Conservation (phyloP, 192 early-diverging fungal genomes). For the Pilobolus umbonatus region DNA sequence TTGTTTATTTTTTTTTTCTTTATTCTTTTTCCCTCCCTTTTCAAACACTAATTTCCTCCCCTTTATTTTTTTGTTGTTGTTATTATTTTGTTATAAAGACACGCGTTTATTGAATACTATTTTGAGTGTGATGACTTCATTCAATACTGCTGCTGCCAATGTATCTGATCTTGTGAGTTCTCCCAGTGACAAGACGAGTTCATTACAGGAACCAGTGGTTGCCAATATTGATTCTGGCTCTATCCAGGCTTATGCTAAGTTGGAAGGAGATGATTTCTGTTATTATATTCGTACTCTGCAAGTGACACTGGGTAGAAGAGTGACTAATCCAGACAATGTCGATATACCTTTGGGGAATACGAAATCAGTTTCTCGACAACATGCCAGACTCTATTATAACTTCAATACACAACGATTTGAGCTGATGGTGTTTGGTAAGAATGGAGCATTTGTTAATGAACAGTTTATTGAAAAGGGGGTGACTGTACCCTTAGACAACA, state of each 20-base stretch:
- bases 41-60: too few species aligned
- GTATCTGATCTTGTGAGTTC: background rate
- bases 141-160: background rate
- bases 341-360: constrained; percentile 82
- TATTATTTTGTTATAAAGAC: too few species aligned
- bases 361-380: constrained; percentile 83
- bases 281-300: constrained; percentile 82
- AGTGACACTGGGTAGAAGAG: constrained; percentile 72
- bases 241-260: constrained; percentile 87
- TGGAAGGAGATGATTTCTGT: constrained; percentile 77
- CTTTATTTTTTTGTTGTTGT: too few species aligned
- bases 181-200: background rate
- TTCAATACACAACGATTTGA: constrained; percentile 78
- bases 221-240: constrained; percentile 40
- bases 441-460: constrained; percentile 85
- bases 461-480: constrained; percentile 66
- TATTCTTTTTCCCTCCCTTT: too few species aligned
- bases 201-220: background rate
- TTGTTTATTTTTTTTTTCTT: too few species aligned
- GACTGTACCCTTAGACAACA: constrained; percentile 59
- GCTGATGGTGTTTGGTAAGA: constrained; percentile 81
- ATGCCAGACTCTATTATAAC: constrained; percentile 84
- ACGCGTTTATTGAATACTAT: too few species aligned
- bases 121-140: too few species aligned
- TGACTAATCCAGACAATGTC: constrained; percentile 58